phyloP scores from a whole-genome alignment of 1,284 basidiomycete genomes.

The Cutaneotrichosporon dermatis region DNA sequence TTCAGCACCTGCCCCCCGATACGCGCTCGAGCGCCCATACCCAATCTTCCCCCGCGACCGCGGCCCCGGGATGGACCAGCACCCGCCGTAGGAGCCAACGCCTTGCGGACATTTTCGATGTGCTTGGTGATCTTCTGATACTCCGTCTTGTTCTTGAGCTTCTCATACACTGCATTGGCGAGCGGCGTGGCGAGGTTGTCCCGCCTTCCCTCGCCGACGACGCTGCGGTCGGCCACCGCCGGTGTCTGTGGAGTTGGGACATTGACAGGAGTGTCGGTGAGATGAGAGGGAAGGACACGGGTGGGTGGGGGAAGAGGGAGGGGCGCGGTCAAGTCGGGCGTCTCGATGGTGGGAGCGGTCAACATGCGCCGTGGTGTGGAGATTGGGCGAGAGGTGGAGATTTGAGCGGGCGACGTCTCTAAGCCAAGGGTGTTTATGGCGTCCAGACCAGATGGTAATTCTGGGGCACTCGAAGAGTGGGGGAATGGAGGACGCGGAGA shows the following conservation, averaged over 20 bases:
- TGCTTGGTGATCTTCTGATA: constrained; percentile 30
- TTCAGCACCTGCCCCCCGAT: constrained; percentile 29
- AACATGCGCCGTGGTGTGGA: neutral
- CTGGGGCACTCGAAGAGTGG: neutral
- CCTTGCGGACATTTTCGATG: constrained; percentile 25
- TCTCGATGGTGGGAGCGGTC: constrained; percentile 8
- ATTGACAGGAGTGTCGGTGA: constrained; percentile 7
- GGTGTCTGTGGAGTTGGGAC: constrained; percentile 12
- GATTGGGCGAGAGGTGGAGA: neutral
- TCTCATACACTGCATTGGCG: constrained; percentile 15
- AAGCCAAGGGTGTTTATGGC: too few relatives aligned
- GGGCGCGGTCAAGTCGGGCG: constrained; percentile 4
- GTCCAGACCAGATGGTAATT: too few relatives aligned
- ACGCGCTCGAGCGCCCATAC: neutral
- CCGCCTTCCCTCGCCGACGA: constrained; percentile 22
- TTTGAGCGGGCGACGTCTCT: neutral
- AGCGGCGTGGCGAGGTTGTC: constrained; percentile 31
- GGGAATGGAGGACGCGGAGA: too few relatives aligned
- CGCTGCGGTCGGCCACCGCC: neutral
- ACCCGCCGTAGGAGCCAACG: constrained; percentile 9
- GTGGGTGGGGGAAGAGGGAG: neutral
- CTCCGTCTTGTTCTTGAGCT: constrained; percentile 21
- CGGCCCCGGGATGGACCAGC: neutral
- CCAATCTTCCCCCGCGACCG: constrained; percentile 4
- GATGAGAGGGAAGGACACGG: neutral